These are phyloP conservation scores for Fusarium sacchari DNA, from an alignment of 2,329 filamentous ascomycete species.

Conservation along the genomic window DNA sequence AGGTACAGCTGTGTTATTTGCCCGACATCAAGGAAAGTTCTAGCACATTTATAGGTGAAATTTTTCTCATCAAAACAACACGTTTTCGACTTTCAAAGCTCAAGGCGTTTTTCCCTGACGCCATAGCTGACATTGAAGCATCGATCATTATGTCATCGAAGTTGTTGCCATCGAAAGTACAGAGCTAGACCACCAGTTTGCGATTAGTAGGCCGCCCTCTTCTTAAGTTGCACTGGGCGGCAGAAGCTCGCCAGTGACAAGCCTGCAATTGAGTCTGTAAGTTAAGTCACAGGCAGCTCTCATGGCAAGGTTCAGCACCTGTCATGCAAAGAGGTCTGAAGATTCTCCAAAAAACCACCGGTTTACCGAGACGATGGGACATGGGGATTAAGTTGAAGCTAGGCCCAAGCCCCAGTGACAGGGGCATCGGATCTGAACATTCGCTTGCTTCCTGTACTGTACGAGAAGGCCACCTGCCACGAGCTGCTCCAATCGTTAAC, in stretches of 20 bases:
- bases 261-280: too few species aligned
- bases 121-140: constrained; percentile 3
- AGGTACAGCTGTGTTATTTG: neutral
- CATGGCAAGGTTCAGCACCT: too few species aligned
- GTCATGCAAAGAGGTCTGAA: constrained; percentile 7
- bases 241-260: neutral
- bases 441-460: constrained; percentile 6
- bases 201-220: neutral
- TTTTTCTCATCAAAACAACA: neutral
- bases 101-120: constrained; percentile 4
- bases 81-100: neutral
- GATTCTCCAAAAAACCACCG: neutral
- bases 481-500: constrained; percentile 18
- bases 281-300: too few species aligned
- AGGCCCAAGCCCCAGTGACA: constrained; percentile 20
- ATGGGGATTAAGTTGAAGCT: constrained; percentile 18
- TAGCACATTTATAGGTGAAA: neutral
- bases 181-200: neutral
- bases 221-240: neutral
- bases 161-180: neutral
- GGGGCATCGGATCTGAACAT: constrained; percentile 25
- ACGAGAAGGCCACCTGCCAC: constrained; percentile 3
- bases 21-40: neutral
- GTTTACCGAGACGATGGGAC: constrained; percentile 4
- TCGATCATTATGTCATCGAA: neutral